Conservation (phyloP, 2,329 filamentous ascomycete genomes). For the Aspergillus neoniger region DNA sequence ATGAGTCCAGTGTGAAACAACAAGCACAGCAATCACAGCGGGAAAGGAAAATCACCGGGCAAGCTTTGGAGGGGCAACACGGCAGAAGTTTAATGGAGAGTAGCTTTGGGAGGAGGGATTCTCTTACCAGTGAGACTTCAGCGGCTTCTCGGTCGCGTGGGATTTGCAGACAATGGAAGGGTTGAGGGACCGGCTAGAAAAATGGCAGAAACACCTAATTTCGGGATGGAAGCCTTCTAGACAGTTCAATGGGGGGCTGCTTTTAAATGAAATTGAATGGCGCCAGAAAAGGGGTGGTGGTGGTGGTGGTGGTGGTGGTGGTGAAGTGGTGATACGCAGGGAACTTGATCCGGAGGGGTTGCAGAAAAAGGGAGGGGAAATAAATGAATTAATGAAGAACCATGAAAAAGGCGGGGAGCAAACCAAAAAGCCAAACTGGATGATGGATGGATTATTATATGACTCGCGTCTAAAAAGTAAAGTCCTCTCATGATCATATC, state of each 20-base stretch:
- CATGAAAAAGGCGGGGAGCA: slow-evolving; percentile 15
- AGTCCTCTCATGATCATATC: no score
- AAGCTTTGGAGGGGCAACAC: slow-evolving; percentile 20
- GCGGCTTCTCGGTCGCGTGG: slow-evolving; percentile 13
- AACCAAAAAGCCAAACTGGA: slow-evolving; percentile 9
- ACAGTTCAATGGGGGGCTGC: slow-evolving; percentile 1
- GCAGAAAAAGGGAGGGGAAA: slow-evolving; percentile 11
- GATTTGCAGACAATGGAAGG: neutral
- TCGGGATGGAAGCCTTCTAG: slow-evolving; percentile 1
- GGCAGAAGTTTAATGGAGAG: slow-evolving; percentile 5
- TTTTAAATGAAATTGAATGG: slow-evolving; percentile 3
- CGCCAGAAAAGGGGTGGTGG: slow-evolving; percentile 9
- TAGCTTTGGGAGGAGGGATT: slow-evolving; percentile 1
- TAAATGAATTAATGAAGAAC: neutral
- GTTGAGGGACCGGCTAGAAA: neutral
- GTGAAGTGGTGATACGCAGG: slow-evolving; percentile 1
- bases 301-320: neutral
- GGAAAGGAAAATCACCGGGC: neutral
- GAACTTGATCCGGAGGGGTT: slow-evolving; percentile 17
- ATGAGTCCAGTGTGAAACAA: neutral
- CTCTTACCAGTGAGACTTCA: neutral
- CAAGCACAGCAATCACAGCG: neutral
- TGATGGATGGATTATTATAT: neutral
- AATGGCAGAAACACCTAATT: neutral
- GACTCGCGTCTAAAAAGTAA: no score